Conservation (phyloP, 1,284 basidiomycete species). For the Ganoderma lucidum region DNA sequence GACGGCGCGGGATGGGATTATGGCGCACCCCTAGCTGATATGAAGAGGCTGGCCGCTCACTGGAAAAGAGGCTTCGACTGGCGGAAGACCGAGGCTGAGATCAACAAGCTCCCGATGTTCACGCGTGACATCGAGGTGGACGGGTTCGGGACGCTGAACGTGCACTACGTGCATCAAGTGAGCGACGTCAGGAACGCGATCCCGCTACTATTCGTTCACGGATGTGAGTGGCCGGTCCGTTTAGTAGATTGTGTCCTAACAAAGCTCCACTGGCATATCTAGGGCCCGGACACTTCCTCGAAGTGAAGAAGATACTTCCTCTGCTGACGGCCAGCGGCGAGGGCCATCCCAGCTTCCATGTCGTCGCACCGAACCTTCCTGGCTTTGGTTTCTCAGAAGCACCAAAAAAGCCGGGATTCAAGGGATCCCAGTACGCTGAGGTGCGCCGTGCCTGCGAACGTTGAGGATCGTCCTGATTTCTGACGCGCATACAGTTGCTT, state of each 20-base stretch:
- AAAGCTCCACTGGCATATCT: neutral
- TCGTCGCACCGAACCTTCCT: conserved; percentile 54
- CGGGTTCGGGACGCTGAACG: conserved; percentile 49
- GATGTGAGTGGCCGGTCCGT: conserved; percentile 47
- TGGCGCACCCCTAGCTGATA: conserved; percentile 55
- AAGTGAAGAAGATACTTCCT: conserved; percentile 45
- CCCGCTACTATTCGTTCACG: conserved; percentile 60
- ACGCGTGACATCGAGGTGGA: conserved; percentile 50
- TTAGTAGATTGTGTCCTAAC: neutral
- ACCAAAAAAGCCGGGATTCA: conserved; percentile 45
- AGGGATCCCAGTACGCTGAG: conserved; percentile 14
- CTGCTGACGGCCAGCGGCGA: conserved; percentile 32
- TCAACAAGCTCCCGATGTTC: conserved; percentile 15
- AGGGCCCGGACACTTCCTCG: conserved; percentile 56
- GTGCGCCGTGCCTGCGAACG: neutral
- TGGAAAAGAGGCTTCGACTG: conserved; percentile 59
- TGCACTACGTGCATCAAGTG: conserved; percentile 60
- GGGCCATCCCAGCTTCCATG: conserved; percentile 49
- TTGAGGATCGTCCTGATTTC: neutral
- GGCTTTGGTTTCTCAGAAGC: conserved; percentile 48
- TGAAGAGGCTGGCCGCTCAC: conserved; percentile 48
- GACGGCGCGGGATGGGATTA: conserved; percentile 53
- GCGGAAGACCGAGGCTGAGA: conserved; percentile 46
- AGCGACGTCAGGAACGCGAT: conserved; percentile 51
- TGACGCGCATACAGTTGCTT: neutral